Conservation (phyloP, 495 filamentous ascomycete species). For the Aspergillus carlsbadensis region DNA sequence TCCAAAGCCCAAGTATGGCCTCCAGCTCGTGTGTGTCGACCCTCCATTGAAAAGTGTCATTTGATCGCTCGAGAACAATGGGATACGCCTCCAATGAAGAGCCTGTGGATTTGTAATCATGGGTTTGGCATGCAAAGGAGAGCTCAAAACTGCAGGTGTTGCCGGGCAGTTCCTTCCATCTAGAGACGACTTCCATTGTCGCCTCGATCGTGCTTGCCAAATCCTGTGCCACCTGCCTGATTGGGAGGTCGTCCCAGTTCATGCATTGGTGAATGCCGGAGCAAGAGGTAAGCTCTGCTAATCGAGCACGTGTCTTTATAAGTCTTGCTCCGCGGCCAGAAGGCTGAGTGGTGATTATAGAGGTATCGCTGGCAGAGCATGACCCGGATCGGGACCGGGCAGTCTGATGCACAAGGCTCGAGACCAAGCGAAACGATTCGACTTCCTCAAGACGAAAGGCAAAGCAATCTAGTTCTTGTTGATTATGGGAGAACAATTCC, state of each 20-base stretch:
- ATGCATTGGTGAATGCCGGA: conserved; percentile 8
- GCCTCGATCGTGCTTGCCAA: conserved; percentile 29
- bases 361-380: conserved; percentile 7
- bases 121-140: conserved; percentile 18
- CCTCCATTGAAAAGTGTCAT: conserved; percentile 31
- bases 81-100: conserved; percentile 16
- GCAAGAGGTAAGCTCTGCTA: conserved; percentile 29
- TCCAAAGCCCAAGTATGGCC: conserved; percentile 36
- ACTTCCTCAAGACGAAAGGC: conserved; percentile 34
- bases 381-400: conserved; percentile 10
- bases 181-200: conserved; percentile 35
- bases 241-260: conserved; percentile 36
- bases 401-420: background rate
- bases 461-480: conserved; percentile 49
- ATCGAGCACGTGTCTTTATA: conserved; percentile 27
- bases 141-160: conserved; percentile 21
- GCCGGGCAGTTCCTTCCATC: conserved; percentile 19
- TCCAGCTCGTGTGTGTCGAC: conserved; percentile 30
- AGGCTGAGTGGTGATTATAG: background rate
- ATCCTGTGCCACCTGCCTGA: conserved; percentile 25
- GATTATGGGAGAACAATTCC: conserved; percentile 23
- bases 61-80: conserved; percentile 21
- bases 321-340: conserved; percentile 10
- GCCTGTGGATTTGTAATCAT: background rate
- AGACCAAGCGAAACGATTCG: conserved; percentile 24